Conservation (phyloP, 2,329 filamentous ascomycete genomes). For the Fusarium brachygibbosum region DNA sequence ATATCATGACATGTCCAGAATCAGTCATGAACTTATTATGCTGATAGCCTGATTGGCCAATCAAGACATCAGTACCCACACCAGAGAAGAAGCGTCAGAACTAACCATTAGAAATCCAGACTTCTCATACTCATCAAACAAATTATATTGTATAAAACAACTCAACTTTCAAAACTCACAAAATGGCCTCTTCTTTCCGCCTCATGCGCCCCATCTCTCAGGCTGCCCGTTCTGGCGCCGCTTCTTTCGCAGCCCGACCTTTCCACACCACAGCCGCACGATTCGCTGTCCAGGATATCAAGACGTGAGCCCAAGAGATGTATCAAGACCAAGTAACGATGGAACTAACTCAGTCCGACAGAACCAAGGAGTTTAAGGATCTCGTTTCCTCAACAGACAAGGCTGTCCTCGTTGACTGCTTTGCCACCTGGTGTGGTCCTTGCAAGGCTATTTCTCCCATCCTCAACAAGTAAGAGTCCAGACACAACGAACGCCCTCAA, state of each 20-base stretch:
- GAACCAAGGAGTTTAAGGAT: conserved; percentile 70
- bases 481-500: background rate
- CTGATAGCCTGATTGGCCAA: conserved; percentile 30
- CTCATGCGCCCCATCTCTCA: conserved; percentile 39
- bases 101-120: conserved; percentile 38
- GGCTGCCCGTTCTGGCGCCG: conserved; percentile 34
- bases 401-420: conserved; percentile 79
- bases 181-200: conserved; percentile 40
- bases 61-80: conserved; percentile 25
- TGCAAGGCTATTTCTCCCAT: conserved; percentile 91
- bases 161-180: conserved; percentile 1
- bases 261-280: conserved; percentile 58
- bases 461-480: conserved; percentile 59
- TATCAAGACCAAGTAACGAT: background rate
- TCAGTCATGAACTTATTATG: conserved; percentile 1
- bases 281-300: conserved; percentile 61
- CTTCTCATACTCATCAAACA: conserved; percentile 18
- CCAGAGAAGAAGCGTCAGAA: conserved; percentile 19
- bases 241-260: conserved; percentile 31
- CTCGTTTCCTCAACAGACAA: conserved; percentile 65
- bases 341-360: conserved; percentile 51
- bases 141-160: background rate
- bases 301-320: conserved; percentile 51
- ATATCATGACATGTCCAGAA: conserved; percentile 13
- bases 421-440: conserved; percentile 84